Percentiles rank a stretch among this genome's conserved stretches.
phyloP scores from a whole-genome alignment of 148 eudicot species.

The Tetragonia tetragonoides region DNA sequence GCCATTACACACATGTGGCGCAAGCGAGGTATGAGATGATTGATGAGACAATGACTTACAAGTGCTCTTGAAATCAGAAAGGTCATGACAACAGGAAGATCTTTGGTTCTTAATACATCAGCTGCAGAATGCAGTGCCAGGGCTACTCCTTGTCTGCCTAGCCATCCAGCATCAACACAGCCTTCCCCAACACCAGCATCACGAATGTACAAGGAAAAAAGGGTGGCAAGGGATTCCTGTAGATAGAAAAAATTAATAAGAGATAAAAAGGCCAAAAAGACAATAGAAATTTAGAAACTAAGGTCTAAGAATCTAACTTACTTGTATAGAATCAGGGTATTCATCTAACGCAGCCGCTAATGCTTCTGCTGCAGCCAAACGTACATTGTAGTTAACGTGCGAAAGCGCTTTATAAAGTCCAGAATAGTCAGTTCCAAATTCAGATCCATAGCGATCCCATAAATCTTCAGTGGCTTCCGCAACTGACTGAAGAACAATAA shows the following conservation, averaged over 20 bases:
- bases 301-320: slow-evolving; percentile 6
- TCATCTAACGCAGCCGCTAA: slow-evolving; percentile 97
- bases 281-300: neutral
- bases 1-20: neutral
- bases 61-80: slow-evolving; percentile 93
- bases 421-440: slow-evolving; percentile 83
- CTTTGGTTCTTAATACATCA: slow-evolving; percentile 89
- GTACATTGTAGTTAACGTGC: slow-evolving; percentile 81
- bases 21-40: neutral
- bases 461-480: slow-evolving; percentile 91
- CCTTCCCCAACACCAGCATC: slow-evolving; percentile 62
- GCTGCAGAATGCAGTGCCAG: slow-evolving; percentile 79
- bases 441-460: slow-evolving; percentile 90
- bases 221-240: slow-evolving; percentile 85
- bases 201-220: slow-evolving; percentile 85
- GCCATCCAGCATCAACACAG: slow-evolving; percentile 77
- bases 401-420: slow-evolving; percentile 80
- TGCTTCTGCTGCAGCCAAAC: slow-evolving; percentile 90
- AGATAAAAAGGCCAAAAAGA: neutral
- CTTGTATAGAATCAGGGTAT: slow-evolving; percentile 87
- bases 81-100: slow-evolving; percentile 98
- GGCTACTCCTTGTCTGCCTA: slow-evolving; percentile 96
- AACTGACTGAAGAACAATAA: slow-evolving; percentile 51
- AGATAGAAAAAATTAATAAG: slow-evolving; percentile 16
- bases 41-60: slow-evolving; percentile 40